These are phyloP conservation scores for Panaeolus cyanescens DNA, from an alignment of 768 basidiomycete species.

Conservation along the genomic window DNA sequence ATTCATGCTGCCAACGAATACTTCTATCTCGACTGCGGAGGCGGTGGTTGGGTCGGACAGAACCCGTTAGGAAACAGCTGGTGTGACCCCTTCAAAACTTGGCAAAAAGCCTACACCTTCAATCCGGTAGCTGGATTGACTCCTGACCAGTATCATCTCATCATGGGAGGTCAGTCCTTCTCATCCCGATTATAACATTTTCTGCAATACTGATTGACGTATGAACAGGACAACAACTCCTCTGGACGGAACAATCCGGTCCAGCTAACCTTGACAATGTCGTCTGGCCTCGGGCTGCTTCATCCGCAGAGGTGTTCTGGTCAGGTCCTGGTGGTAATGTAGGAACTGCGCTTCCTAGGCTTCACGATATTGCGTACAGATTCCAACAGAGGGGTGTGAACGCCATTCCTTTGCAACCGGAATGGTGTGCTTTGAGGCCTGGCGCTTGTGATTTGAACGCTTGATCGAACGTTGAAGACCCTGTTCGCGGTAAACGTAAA, in stretches of 20 bases:
- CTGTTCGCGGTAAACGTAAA: no score
- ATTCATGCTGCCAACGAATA: slow-evolving; percentile 76
- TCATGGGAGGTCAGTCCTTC: slow-evolving; percentile 59
- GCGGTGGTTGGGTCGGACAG: slow-evolving; percentile 68
- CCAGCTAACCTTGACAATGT: slow-evolving; percentile 66
- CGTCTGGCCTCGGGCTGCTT: slow-evolving; percentile 72
- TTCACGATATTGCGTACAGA: slow-evolving; percentile 68
- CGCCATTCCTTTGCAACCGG: slow-evolving; percentile 65
- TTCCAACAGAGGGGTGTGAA: slow-evolving; percentile 61
- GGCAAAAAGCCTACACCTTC: slow-evolving; percentile 78
- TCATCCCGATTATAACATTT: not conserved
- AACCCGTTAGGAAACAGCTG: slow-evolving; percentile 55
- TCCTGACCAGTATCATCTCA: slow-evolving; percentile 46
- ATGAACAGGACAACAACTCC: slow-evolving; percentile 54
- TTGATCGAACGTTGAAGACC: no score
- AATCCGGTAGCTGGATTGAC: slow-evolving; percentile 67
- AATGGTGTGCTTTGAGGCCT: slow-evolving; percentile 72
- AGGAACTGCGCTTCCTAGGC: slow-evolving; percentile 56
- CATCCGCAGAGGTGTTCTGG: slow-evolving; percentile 80
- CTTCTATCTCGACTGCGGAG: slow-evolving; percentile 83
- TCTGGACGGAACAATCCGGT: slow-evolving; percentile 77
- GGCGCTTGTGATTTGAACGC: slow-evolving; percentile 52
- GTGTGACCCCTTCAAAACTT: slow-evolving; percentile 82
- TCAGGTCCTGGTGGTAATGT: slow-evolving; percentile 52
- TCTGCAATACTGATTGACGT: not conserved